Conservation (phyloP, 1,284 basidiomycete genomes). For the Rhodotorula sp. region DNA sequence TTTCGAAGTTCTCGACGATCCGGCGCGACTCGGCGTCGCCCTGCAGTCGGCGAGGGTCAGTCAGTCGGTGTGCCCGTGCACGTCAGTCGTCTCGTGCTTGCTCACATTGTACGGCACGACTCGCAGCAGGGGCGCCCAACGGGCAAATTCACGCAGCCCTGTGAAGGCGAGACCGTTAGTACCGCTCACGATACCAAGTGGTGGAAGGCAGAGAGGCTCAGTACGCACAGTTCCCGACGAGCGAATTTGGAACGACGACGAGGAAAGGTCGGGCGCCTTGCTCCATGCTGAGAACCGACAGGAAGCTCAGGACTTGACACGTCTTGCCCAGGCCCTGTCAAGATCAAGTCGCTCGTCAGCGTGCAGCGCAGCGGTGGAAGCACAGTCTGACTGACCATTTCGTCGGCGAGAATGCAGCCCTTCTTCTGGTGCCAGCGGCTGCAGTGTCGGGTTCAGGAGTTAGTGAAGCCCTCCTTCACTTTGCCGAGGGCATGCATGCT, state of each 20-base stretch:
- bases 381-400: constrained; percentile 67
- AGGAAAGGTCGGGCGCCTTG: constrained; percentile 72
- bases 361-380: background rate
- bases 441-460: background rate
- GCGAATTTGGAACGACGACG: constrained; percentile 91
- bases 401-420: constrained; percentile 92
- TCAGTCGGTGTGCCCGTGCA: background rate
- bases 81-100: background rate
- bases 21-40: constrained; percentile 58
- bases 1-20: constrained; percentile 76
- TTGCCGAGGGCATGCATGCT: constrained; percentile 53
- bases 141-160: constrained; percentile 72
- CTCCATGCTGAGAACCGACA: constrained; percentile 69
- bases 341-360: constrained; percentile 10
- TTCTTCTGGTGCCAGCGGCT: constrained; percentile 81
- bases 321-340: constrained; percentile 71
- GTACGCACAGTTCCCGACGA: constrained; percentile 68
- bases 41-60: background rate
- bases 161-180: constrained; percentile 22
- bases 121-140: constrained; percentile 79
- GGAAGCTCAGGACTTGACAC: constrained; percentile 79
- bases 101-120: constrained; percentile 66
- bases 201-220: background rate
- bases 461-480: background rate
- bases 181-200: background rate